Base-by-base conservation (phyloP, 768 basidiomycete species). In the Lactarius quietus region DNA sequence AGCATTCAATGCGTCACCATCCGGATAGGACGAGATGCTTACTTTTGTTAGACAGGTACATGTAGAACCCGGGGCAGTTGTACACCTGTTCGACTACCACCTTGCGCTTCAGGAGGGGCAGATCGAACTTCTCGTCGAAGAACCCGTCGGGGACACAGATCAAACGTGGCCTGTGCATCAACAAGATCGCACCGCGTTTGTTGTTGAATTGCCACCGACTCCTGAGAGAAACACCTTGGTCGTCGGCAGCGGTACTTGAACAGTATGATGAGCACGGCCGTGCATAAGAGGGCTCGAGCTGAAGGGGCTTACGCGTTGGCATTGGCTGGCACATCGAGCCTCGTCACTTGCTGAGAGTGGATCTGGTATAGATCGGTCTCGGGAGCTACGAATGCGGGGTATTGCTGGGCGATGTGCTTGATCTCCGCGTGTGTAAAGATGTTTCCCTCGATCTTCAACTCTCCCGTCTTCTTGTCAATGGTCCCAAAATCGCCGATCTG, bases 101-200 rank as follows among this genome's bases (percentile, higher is more conserved):
- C 26, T 66, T 66, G 29, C 26, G 38, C 39, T 53, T 66, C 31
- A 66, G 65, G 10, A 45, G 17, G 33, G 54, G 14, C 7, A 57
- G 17, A 3, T 31, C 17, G 31, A 57, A 56, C 28, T 38, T n/a
- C 39, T 58, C 20, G 28, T 33, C 12, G 17, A 66, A 53, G 39
- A 62, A 62, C 35, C 17, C 56, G 17, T 57, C 38, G 5, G 65
- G 65, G 18, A 66, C 60, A 23, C 12, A 39, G 1, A 15, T 26
- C 36, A 57, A 20, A n/a, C 6, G 60, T 8, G 65, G 48, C 18
- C 7, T 15, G 56, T 66, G 65, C 60, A 66, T 57, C 56, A 56
- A 28, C 60, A 66, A 43, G 56, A 66, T 53, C 56, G 65, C 65
- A 12, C 65, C 65, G 20, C 65, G 65, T 38, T 41, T 61, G 23